Conservation (phyloP, 192 early-diverging fungal species). For the Backusella morwellensis region DNA sequence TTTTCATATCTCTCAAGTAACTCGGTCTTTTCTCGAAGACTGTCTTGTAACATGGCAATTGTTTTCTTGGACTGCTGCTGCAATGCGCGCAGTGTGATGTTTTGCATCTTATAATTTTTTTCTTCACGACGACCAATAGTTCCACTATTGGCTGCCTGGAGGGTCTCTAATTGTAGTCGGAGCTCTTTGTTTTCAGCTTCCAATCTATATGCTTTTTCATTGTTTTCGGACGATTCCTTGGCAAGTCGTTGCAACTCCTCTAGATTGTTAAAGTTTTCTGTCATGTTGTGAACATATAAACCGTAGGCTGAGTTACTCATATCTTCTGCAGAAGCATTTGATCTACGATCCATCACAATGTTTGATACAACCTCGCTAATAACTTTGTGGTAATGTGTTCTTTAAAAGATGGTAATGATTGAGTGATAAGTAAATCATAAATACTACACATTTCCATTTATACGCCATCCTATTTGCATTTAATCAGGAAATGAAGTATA, state of each 20-base stretch:
- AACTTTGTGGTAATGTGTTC: constrained; percentile 71
- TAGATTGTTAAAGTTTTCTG: constrained; percentile 72
- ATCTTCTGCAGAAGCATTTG: constrained; percentile 39
- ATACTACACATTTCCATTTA: not conserved
- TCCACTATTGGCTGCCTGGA: not conserved
- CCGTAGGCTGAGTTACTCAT: constrained; percentile 58
- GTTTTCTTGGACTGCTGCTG: constrained; percentile 72
- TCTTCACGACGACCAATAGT: not conserved
- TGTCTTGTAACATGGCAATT: constrained; percentile 67
- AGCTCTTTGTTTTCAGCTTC: constrained; percentile 63
- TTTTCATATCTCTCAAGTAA: not conserved
- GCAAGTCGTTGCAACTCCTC: constrained; percentile 67
- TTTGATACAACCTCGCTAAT: constrained; percentile 71
- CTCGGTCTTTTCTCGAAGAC: constrained; percentile 53
- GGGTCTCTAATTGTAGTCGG: constrained; percentile 16
- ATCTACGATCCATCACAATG: constrained; percentile 70
- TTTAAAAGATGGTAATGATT: constrained; percentile 10
- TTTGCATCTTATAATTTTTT: constrained; percentile 20
- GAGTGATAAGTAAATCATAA: constrained; percentile 2
- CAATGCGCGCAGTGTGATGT: constrained; percentile 38
- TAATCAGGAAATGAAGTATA: constrained; percentile 25
- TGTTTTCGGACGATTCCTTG: constrained; percentile 58
- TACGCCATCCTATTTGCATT: not conserved
- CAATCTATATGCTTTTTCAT: constrained; percentile 56
- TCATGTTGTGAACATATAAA: constrained; percentile 67